These are phyloP conservation scores for Trichosporon coremiiforme DNA, from an alignment of 1,284 basidiomycete genomes.

Conservation along the genomic window DNA sequence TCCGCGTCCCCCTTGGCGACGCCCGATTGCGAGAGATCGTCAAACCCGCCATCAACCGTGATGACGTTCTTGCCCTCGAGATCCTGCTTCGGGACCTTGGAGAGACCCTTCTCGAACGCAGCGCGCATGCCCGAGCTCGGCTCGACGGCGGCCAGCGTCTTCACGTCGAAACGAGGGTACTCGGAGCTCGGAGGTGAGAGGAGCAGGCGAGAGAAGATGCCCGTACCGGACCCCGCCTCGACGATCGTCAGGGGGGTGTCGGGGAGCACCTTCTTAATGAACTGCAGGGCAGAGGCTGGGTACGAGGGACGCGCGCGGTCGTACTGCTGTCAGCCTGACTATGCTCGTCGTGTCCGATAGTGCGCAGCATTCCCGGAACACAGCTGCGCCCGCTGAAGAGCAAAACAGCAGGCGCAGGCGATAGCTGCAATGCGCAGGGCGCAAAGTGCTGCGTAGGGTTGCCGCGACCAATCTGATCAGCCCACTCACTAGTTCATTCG, in stretches of 20 bases:
- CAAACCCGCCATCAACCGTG: conserved; percentile 55
- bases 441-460: not conserved
- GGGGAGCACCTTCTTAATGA: conserved; percentile 37
- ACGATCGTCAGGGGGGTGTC: conserved; percentile 35
- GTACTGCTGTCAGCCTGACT: conserved; percentile 40
- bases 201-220: conserved; percentile 57
- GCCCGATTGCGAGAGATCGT: conserved; percentile 45
- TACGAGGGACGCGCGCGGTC: conserved; percentile 57
- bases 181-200: conserved; percentile 43
- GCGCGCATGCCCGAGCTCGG: conserved; percentile 57
- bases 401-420: no score
- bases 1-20: conserved; percentile 45
- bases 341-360: no score
- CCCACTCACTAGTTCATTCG: conserved; percentile 52
- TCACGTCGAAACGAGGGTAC: conserved; percentile 49
- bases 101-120: conserved; percentile 41
- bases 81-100: conserved; percentile 21
- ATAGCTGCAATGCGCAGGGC: not conserved
- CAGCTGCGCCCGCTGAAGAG: no score
- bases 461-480: no score
- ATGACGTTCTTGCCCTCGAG: conserved; percentile 20
- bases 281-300: conserved; percentile 48
- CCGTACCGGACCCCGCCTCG: conserved; percentile 56
- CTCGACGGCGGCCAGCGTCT: conserved; percentile 52
- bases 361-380: no score